phyloP scores from a whole-genome alignment of 495 filamentous ascomycete genomes.

The Aspergillus sclerotiicarbonarius region DNA sequence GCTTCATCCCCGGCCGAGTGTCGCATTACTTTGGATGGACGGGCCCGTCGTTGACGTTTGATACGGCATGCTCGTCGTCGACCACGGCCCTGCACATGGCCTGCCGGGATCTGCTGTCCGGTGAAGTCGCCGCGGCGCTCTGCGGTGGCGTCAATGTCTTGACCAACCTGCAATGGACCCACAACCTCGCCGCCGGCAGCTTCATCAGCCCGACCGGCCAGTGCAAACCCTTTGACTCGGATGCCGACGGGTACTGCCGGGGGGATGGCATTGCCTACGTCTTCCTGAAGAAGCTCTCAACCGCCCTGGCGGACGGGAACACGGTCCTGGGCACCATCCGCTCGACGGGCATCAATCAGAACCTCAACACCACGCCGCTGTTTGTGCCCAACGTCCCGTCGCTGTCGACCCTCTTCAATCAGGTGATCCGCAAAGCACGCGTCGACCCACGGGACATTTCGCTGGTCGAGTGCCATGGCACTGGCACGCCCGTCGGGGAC shows the following conservation, averaged over 20 bases:
- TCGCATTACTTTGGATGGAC: slow-evolving; percentile 47
- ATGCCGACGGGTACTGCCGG: slow-evolving; percentile 70
- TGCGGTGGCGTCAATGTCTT: slow-evolving; percentile 41
- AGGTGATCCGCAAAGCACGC: slow-evolving; percentile 54
- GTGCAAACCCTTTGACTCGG: slow-evolving; percentile 68
- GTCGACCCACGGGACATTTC: slow-evolving; percentile 59
- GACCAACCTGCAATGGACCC: slow-evolving; percentile 25
- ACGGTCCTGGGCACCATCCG: slow-evolving; percentile 60
- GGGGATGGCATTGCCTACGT: slow-evolving; percentile 62
- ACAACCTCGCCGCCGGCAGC: slow-evolving; percentile 29
- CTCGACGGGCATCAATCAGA: slow-evolving; percentile 61
- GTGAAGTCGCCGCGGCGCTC: slow-evolving; percentile 34
- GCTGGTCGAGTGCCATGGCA: slow-evolving; percentile 74
- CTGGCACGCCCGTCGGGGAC: slow-evolving; percentile 70
- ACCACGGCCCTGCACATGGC: slow-evolving; percentile 37
- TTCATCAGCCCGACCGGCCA: slow-evolving; percentile 40
- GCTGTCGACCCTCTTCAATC: slow-evolving; percentile 53
- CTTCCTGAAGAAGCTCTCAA: slow-evolving; percentile 60
- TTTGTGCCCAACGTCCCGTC: slow-evolving; percentile 62
- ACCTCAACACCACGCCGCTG: slow-evolving; percentile 61
- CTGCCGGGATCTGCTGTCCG: slow-evolving; percentile 27
- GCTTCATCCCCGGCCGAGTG: slow-evolving; percentile 32
- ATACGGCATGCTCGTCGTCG: slow-evolving; percentile 48
- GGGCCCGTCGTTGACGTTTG: slow-evolving; percentile 38
- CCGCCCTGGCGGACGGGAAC: slow-evolving; percentile 60